Evolutionary conservation across 345 rosid species (phyloP).

Genomic region (Bruguiera gymnorhiza): DNA sequence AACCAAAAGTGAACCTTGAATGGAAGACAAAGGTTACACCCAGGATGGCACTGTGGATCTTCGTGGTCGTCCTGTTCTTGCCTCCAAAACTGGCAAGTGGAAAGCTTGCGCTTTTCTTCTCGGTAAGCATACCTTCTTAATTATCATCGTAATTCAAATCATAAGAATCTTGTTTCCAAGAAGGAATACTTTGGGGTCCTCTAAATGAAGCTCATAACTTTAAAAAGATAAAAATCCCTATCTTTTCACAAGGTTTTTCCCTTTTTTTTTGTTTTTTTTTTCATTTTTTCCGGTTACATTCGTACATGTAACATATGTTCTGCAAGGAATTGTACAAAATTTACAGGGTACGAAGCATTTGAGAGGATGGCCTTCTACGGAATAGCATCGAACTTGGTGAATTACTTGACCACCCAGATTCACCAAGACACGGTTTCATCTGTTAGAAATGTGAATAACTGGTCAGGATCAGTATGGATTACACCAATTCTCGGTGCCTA

Average conservation of each 20-base stretch:
- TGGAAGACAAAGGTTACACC: slow-evolving; percentile 65
- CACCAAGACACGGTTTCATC: slow-evolving; percentile 84
- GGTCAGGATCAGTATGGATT: slow-evolving; percentile 94
- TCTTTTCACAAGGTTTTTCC: no score
- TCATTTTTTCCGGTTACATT: no score
- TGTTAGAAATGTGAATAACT: slow-evolving; percentile 81
- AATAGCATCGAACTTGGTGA: slow-evolving; percentile 78
- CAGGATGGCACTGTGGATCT: slow-evolving; percentile 84
- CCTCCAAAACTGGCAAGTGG: slow-evolving; percentile 79
- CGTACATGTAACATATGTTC: no score
- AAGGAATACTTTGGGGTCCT: no score
- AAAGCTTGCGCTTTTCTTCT: slow-evolving; percentile 87
- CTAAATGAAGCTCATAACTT: no score
- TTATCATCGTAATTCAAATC: not conserved
- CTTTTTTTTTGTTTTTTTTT: no score
- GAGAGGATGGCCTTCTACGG: slow-evolving; percentile 97
- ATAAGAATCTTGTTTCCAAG: not conserved
- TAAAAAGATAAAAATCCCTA: no score
- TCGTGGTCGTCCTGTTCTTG: slow-evolving; percentile 59
- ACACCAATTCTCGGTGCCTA: slow-evolving; percentile 89
- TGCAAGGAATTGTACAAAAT: no score
- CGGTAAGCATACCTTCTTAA: slow-evolving; percentile 33
- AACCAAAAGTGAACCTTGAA: slow-evolving; percentile 5
- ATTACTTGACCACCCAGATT: slow-evolving; percentile 69
- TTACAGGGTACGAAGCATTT: slow-evolving; percentile 80